Evolutionary conservation across 108 stramenopile species (phyloP).

Genomic region (Aurantiochytrium sp.): DNA sequence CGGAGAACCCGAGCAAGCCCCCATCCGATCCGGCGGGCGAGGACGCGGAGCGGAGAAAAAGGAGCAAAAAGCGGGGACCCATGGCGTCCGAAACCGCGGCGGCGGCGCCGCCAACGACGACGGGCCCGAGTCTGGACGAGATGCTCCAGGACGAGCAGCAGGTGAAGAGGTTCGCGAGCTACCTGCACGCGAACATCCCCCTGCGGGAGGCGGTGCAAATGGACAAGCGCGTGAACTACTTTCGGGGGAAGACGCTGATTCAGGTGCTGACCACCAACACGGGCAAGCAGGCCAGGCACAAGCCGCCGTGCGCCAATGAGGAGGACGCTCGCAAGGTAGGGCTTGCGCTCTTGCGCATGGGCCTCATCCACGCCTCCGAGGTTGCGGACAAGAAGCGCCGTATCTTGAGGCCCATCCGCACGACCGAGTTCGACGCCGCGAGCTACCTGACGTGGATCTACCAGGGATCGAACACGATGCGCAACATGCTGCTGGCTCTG

Average conservation of each 20-base stretch:
- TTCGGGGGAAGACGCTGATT: constrained; percentile 54
- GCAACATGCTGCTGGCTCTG: constrained; percentile 46
- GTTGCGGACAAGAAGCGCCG: background rate
- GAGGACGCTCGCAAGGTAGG: constrained; percentile 49
- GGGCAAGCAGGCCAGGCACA: constrained; percentile 34
- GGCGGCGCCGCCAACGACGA: too few relatives aligned
- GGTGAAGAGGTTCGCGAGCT: constrained; percentile 8
- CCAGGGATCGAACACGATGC: constrained; percentile 53
- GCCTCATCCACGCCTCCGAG: constrained; percentile 28
- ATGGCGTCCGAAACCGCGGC: background rate
- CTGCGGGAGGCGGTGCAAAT: constrained; percentile 50
- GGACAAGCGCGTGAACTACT: constrained; percentile 61
- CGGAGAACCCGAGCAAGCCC: too few relatives aligned
- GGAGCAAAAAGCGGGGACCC: too few relatives aligned
- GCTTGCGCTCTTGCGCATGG: constrained; percentile 41
- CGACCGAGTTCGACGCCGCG: constrained; percentile 31
- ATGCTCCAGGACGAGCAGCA: constrained; percentile 10
- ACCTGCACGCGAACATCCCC: constrained; percentile 38
- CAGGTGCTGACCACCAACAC: constrained; percentile 46
- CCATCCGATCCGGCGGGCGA: too few relatives aligned
- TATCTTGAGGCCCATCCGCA: background rate
- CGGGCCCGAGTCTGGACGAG: background rate
- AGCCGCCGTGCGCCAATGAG: constrained; percentile 41
- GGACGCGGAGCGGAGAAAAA: too few relatives aligned
- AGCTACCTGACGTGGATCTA: constrained; percentile 63